These are phyloP conservation scores for Hymenochaete sp. DNA, from an alignment of 1,284 basidiomycete genomes.

Conservation along the genomic window DNA sequence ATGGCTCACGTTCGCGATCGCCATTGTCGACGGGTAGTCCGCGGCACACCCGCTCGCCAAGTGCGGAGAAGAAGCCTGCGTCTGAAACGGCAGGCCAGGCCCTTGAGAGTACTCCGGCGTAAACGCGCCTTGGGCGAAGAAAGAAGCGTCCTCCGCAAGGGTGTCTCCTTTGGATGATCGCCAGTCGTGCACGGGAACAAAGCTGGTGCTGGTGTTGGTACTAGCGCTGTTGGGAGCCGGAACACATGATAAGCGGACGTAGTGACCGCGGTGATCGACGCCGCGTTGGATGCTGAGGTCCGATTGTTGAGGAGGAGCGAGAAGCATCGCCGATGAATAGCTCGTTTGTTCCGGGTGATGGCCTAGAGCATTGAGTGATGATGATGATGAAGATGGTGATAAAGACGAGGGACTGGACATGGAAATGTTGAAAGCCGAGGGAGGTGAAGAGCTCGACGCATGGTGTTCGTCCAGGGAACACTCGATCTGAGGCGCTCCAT, in stretches of 20 bases:
- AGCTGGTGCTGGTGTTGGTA: too few species aligned
- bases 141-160: slow-evolving; percentile 5
- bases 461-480: slow-evolving; percentile 17
- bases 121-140: not conserved
- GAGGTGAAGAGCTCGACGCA: not conserved
- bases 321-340: too few species aligned
- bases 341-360: too few species aligned
- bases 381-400: slow-evolving; percentile 1
- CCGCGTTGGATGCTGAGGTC: slow-evolving; percentile 16
- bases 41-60: slow-evolving; percentile 1
- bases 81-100: not conserved
- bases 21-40: slow-evolving; percentile 8
- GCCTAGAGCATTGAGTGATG: not conserved
- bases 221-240: slow-evolving; percentile 4
- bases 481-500: slow-evolving; percentile 15
- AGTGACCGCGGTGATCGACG: slow-evolving; percentile 16
- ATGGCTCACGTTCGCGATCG: slow-evolving; percentile 13
- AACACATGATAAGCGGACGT: slow-evolving; percentile 15
- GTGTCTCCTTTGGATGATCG: slow-evolving; percentile 4
- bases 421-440: too few species aligned
- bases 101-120: not conserved
- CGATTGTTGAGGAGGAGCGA: not conserved
- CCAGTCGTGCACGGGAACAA: not conserved
- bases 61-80: too few species aligned
- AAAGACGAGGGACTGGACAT: too few species aligned